Conservation (phyloP, 306 rosid genomes). For the Sicyos edulis region DNA sequence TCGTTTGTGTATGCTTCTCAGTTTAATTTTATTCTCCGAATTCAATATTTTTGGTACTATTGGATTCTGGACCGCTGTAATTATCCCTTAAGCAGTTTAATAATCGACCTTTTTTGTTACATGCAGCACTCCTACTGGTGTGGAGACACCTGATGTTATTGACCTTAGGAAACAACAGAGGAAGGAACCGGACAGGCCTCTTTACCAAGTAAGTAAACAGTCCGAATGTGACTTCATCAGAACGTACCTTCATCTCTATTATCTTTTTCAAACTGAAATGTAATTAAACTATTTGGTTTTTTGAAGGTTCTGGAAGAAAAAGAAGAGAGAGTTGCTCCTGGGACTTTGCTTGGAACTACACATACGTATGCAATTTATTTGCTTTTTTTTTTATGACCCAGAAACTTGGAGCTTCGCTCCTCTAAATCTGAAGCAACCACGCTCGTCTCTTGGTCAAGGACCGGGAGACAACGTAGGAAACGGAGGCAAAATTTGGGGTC, state of each 20-base stretch:
- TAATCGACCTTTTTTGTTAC: slow-evolving; percentile 14
- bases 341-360: slow-evolving; percentile 82
- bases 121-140: slow-evolving; percentile 92
- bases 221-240: background rate
- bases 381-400: too few relatives aligned
- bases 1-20: background rate
- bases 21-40: too few relatives aligned
- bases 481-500: too few relatives aligned
- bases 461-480: too few relatives aligned
- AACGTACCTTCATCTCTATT: background rate
- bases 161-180: slow-evolving; percentile 95
- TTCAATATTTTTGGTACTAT: background rate
- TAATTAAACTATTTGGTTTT: slow-evolving; percentile 21
- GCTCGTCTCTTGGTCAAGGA: too few relatives aligned
- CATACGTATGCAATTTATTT: slow-evolving; percentile 64
- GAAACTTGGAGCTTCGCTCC: too few relatives aligned
- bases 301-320: slow-evolving; percentile 86
- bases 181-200: slow-evolving; percentile 87
- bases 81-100: background rate
- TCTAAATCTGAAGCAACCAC: too few relatives aligned
- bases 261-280: background rate
- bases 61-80: background rate
- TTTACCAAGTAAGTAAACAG: slow-evolving; percentile 58
- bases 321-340: slow-evolving; percentile 82
- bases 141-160: slow-evolving; percentile 92